A percentile compares a stretch with the other conserved stretches of the same genome.
phyloP scores from a whole-genome alignment of 164 flowering plant species.

The Tetracentron sinense region DNA sequence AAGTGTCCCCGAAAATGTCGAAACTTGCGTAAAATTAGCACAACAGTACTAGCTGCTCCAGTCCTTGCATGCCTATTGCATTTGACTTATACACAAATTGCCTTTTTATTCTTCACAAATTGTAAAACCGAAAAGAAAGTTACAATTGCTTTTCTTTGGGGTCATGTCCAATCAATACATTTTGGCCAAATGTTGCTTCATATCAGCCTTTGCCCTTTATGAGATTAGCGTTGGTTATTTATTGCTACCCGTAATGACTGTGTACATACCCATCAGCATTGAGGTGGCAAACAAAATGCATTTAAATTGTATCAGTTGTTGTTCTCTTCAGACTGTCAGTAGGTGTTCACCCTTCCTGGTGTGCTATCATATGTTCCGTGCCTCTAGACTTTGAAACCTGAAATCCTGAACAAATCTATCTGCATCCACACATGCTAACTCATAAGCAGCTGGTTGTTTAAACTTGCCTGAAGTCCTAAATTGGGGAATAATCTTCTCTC shows the following conservation, averaged over 20 bases:
- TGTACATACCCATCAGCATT: not conserved
- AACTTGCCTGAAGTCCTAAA: not conserved
- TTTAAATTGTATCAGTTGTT: not conserved
- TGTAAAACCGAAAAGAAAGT: too few relatives aligned
- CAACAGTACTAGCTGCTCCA: too few relatives aligned
- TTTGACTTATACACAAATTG: too few relatives aligned
- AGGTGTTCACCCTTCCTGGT: not conserved
- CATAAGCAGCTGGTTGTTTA: not conserved
- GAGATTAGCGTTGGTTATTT: not conserved
- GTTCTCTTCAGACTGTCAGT: not conserved
- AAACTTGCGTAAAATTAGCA: too few relatives aligned
- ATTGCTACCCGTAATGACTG: not conserved
- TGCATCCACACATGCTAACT: not conserved
- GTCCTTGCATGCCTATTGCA: too few relatives aligned
- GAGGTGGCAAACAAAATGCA: not conserved
- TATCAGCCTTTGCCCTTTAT: not conserved
- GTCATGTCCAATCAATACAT: not conserved
- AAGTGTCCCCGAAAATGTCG: too few relatives aligned
- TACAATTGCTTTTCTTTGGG: not conserved
- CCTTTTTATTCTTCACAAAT: too few relatives aligned
- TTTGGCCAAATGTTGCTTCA: not conserved
- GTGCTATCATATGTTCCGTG: not conserved
- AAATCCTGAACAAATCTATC: too few relatives aligned
- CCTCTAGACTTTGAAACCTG: too few relatives aligned
- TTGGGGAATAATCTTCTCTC: not conserved